Conservation (phyloP, 2,329 filamentous ascomycete species). For the Apiospora kogelbergensis region DNA sequence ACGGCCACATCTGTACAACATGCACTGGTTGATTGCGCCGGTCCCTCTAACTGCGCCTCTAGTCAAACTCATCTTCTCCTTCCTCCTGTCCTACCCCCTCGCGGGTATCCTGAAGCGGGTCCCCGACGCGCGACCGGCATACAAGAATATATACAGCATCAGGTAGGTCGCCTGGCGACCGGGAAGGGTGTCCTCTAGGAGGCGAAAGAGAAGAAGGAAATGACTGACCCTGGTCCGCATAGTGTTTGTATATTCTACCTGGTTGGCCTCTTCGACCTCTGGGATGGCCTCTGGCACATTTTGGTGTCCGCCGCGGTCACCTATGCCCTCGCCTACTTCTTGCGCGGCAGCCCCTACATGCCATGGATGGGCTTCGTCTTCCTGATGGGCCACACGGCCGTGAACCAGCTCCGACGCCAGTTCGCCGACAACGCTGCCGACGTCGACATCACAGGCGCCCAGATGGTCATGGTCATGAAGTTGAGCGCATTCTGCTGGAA, state of each 20-base stretch:
- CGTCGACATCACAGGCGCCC: conserved; percentile 89
- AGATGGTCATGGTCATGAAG: conserved; percentile 99
- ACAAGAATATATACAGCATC: conserved; percentile 88
- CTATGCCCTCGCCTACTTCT: conserved; percentile 79
- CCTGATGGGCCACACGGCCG: conserved; percentile 91
- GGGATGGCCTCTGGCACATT: conserved; percentile 79
- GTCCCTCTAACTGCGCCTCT: conserved; percentile 17
- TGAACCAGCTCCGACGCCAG: conserved; percentile 85
- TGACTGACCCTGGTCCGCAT: not conserved
- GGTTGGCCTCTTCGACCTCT: conserved; percentile 89
- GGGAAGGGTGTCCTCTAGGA: no score
- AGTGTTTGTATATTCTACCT: conserved; percentile 87
- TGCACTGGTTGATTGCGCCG: conserved; percentile 1
- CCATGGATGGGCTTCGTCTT: conserved; percentile 95
- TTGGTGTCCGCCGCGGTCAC: conserved; percentile 75
- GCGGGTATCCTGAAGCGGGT: conserved; percentile 86
- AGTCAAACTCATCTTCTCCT: conserved; percentile 94
- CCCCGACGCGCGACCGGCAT: conserved; percentile 77
- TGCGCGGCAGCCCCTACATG: conserved; percentile 85
- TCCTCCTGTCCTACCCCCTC: conserved; percentile 89
- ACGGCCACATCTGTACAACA: not conserved
- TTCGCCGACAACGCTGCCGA: conserved; percentile 62
- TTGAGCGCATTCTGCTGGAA: conserved; percentile 97
- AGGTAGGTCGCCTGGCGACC: conserved; percentile 45
- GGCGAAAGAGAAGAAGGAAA: not conserved